Evolutionary conservation across 2,329 filamentous ascomycete genomes (phyloP), one percentile per base, ranked within the genome.

Genomic region (Botrytis cinerea): DNA sequence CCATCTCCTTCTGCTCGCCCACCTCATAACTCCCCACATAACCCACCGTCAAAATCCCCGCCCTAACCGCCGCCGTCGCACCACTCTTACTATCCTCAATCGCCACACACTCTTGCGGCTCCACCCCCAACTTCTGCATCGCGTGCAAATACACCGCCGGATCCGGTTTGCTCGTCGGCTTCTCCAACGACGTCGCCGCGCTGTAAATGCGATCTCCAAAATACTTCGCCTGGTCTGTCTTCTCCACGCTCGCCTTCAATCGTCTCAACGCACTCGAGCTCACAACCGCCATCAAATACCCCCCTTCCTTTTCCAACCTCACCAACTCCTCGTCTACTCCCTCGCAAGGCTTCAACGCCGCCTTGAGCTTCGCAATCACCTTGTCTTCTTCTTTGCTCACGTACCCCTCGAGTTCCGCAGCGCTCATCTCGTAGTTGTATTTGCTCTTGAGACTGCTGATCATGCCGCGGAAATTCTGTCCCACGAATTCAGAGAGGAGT

Each of bases 381-480:
- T 90, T 90, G 80, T 93, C 92, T 81, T 97, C 92, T 84, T 97
- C 94, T 78, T 87, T 86, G 78, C 85, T 86, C 75, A 97, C 93
- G 82, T 93, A 97, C 59, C 81, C 82, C 79, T 96, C 90, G 73
- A 94, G 83, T 80, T 97, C 92, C 2, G 89, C 89, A 32, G 86
- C 82, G 40, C 83, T 79, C 83, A 97, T 88, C 71, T 87, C 84
- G 83, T 97, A 95, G 83, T 87, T 86, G 86, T 93, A 90, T 83
- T 92, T 91, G 82, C 89, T 85, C 83, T 94, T 90, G 75, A 97
- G 89, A 75, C 89, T 90, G 74, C 86, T 83, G 84, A 97, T 91
- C 93, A 97, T 97, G 83, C 93, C 93, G 78, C 94, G 93, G 88
- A 97, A 97, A 88, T 97, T 97, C 83, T 96, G 92, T 79, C 95